Evolutionary conservation across 306 rosid genomes (phyloP), one percentile per base, ranked within the genome.

Genomic region (Fragaria ananassa): DNA sequence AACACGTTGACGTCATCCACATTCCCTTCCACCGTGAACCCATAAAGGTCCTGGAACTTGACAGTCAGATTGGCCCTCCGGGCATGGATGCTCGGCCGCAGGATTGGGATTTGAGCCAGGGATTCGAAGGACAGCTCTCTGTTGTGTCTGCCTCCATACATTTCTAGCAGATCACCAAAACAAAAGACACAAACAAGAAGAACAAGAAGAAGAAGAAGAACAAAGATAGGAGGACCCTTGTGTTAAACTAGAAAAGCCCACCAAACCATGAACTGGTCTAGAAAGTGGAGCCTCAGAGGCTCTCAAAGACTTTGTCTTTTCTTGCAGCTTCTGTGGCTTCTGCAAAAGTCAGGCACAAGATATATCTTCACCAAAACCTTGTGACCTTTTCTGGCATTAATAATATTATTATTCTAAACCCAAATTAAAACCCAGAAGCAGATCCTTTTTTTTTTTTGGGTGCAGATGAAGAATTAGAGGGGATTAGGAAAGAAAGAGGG

Each of bases 1-100:
- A 96, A 77, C 87, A 96, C 93, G 71, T 96, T 95, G 17, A 92
- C 99, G 85, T 96, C 98, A 74, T 96, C 99, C 73, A 96, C 99
- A 92, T 91, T 96, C 83, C 99, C 99, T 84, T 96, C 99, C 25
- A 96, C 99, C 6, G 93, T 82, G 76, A 96, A 96, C 57, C 92
- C 97, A 76, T 96, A 96, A 54, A 96, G 96, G 86, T 96, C 99
- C 84, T 96, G 99, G 75, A 96, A 96, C 81, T 96, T 96, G 14
- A 96, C 99, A 0, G 96, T 89, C 29, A 96, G 88, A 87, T 96
- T 91, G 11, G 99, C 99, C 70, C 97, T 84, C 80, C 98, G 88
- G 15, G 96, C 72, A 75, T 96, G 91, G 84, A 96, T 92, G 88
- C 99, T 96, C 0, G 98, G 99, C 91, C 99, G 88, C 85, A 92